These are phyloP conservation scores for Penicillium sp. DNA, from an alignment of 2,329 filamentous ascomycete genomes.

Conservation along the genomic window DNA sequence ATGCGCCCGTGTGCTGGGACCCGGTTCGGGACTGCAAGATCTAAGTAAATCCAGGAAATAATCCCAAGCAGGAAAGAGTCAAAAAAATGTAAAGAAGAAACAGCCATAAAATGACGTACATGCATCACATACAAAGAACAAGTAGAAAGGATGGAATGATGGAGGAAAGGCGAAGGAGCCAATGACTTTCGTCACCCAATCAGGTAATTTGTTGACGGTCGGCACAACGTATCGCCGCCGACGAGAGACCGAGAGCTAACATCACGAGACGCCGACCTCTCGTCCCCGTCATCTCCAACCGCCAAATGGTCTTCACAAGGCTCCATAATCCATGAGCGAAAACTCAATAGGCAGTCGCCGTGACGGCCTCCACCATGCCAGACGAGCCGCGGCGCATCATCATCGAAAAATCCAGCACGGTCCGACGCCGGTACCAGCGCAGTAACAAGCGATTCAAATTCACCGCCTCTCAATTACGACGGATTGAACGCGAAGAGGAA, in stretches of 20 bases:
- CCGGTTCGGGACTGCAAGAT: constrained; percentile 44
- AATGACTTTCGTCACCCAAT: constrained; percentile 13
- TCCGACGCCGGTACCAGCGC: constrained; percentile 44
- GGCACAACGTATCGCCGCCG: constrained; percentile 40
- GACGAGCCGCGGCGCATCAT: constrained; percentile 38
- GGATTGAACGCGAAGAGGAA: constrained; percentile 48
- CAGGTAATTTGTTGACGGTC: constrained; percentile 30
- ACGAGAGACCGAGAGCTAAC: constrained; percentile 11
- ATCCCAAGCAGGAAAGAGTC: constrained; percentile 15
- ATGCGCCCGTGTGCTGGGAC: constrained; percentile 64
- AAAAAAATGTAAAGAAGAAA: not conserved
- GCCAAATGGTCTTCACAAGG: not conserved
- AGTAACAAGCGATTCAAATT: constrained; percentile 43
- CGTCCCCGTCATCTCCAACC: not conserved
- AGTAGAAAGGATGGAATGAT: not conserved
- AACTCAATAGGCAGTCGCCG: constrained; percentile 26
- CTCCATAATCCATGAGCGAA: constrained; percentile 21
- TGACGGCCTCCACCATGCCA: constrained; percentile 33
- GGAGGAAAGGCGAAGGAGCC: not conserved
- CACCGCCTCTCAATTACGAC: constrained; percentile 40
- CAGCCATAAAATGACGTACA: too few relatives aligned
- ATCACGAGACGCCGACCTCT: not conserved
- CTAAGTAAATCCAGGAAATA: constrained; percentile 5
- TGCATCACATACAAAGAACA: not conserved
- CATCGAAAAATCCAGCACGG: constrained; percentile 44